Evolutionary conservation across 1,139 yeast species (phyloP).

Genomic region (Hansenula anomala): DNA sequence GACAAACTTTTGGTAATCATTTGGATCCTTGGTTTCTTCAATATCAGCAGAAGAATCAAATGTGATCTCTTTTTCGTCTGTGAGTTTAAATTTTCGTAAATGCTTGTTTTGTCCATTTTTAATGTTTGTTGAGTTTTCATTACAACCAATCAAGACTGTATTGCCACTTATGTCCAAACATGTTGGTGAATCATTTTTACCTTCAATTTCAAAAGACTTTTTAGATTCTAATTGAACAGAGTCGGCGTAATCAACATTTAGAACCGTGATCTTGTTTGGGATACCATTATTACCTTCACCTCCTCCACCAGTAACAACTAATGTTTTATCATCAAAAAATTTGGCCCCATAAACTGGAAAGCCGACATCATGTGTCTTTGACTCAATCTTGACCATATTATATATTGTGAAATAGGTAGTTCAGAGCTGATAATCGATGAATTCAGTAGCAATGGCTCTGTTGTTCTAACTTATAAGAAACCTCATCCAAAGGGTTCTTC

Average conservation of each 20-base stretch:
- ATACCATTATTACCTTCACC: slow-evolving; percentile 91
- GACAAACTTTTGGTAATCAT: slow-evolving; percentile 57
- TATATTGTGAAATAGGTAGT: slow-evolving; percentile 23
- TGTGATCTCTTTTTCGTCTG: slow-evolving; percentile 53
- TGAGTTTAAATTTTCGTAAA: slow-evolving; percentile 56
- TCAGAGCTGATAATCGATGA: too few species aligned
- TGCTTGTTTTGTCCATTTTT: slow-evolving; percentile 62
- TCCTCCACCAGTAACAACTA: slow-evolving; percentile 88
- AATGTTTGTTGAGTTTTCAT: slow-evolving; percentile 56
- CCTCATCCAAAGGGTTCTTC: too few species aligned
- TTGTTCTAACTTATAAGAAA: too few species aligned
- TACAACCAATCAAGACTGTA: slow-evolving; percentile 65
- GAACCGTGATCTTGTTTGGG: slow-evolving; percentile 76
- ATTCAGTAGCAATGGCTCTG: too few species aligned
- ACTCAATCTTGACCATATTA: slow-evolving; percentile 21
- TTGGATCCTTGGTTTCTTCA: slow-evolving; percentile 31
- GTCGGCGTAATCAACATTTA: slow-evolving; percentile 36
- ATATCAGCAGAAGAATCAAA: slow-evolving; percentile 52
- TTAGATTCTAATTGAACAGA: background rate
- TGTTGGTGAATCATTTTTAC: slow-evolving; percentile 72
- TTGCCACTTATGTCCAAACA: slow-evolving; percentile 54
- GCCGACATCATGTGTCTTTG: slow-evolving; percentile 40
- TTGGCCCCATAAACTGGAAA: slow-evolving; percentile 82
- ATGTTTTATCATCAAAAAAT: slow-evolving; percentile 56
- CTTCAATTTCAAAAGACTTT: slow-evolving; percentile 50